Base-by-base conservation (phyloP, 148 eudicot species). In the Rhododendron williamsianum region DNA sequence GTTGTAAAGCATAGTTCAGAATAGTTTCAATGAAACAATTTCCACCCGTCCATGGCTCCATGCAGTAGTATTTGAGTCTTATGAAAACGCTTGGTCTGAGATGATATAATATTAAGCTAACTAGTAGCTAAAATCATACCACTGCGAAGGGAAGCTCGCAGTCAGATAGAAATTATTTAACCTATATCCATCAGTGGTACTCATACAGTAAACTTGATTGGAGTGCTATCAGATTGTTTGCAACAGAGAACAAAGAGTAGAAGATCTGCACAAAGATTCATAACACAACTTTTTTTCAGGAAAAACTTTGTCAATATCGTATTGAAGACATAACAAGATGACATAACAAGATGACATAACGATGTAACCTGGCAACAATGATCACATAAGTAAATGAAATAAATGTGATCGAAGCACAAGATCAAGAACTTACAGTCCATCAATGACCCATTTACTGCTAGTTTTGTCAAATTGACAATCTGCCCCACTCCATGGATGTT, bases 401-500 rank as follows among this genome's bases (percentile, higher is more conserved):
- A 16, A 25, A 56, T 35, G 81, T 27, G 38, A 30, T 2, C 6
- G 15, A 80, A 33, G 84, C 58, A 82, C n/a, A 51, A 86, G 78
- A 86, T 65, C 41, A 65, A 83, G 58, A 83, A 91, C 98, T 86
- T 91, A 97, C 99, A 97, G 91, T 83, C 99, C 99, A 86, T 93
- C 99, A 83, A 97, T 95, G 89, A 92, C 90, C 98, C 98, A 94
- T 91, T 92, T 92, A 23, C 84, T 84, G 83, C 89, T 85, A 83
- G 81, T 76, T 60, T 86, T 86, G 83, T 97, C 94, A 91, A 86
- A 97, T 25, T 89, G 96, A 85, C 99, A 97, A 90, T 97, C 93
- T 74, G 93, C 96, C 90, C 99, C 99, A 85, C 87, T 94, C 99
- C 99, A 97, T 45, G 99, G 98, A 91, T 97, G 99, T 87, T 93